A percentile compares a stretch with the other conserved stretches of the same genome.
phyloP scores from a whole-genome alignment of 2,329 filamentous ascomycete species.

The Sporothrix curviconia region DNA sequence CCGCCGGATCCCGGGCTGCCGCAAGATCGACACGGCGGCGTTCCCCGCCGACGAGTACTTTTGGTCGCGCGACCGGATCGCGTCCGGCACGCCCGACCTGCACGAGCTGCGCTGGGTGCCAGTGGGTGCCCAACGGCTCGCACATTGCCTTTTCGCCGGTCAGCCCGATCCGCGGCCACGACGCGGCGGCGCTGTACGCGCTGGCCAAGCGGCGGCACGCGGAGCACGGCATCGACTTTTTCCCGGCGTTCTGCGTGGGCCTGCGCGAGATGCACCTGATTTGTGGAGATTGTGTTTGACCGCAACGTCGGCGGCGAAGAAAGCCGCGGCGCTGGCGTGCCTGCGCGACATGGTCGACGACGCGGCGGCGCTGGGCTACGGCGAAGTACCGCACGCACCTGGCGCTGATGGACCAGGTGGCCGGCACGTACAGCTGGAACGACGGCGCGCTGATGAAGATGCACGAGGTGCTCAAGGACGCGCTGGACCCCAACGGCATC shows the following conservation, averaged over 20 bases:
- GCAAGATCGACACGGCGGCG: slow-evolving; percentile 32
- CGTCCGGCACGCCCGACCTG: slow-evolving; percentile 30
- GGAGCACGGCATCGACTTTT: slow-evolving; percentile 43
- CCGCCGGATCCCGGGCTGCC: slow-evolving; percentile 26
- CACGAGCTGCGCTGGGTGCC: slow-evolving; percentile 35
- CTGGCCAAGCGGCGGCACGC: slow-evolving; percentile 30
- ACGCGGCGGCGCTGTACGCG: slow-evolving; percentile 38
- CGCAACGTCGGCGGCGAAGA: slow-evolving; percentile 27
- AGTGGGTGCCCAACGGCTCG: slow-evolving; percentile 45
- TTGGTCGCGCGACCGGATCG: slow-evolving; percentile 30
- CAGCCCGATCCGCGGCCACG: slow-evolving; percentile 38
- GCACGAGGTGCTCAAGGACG: slow-evolving; percentile 33
- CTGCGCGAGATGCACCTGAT: slow-evolving; percentile 51
- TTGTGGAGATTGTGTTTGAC: slow-evolving; percentile 40
- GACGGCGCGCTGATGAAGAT: slow-evolving; percentile 30
- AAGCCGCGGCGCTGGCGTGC: slow-evolving; percentile 24
- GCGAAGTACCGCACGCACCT: slow-evolving; percentile 37
- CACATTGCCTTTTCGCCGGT: slow-evolving; percentile 48
- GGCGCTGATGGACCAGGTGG: slow-evolving; percentile 33
- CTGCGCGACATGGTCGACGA: slow-evolving; percentile 31
- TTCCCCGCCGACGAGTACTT: slow-evolving; percentile 31
- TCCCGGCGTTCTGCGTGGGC: slow-evolving; percentile 44
- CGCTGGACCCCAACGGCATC: slow-evolving; percentile 38
- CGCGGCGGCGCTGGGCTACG: slow-evolving; percentile 29
- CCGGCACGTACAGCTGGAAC: slow-evolving; percentile 33